These are phyloP conservation scores for Lentithecium fluviatile DNA, from an alignment of 495 filamentous ascomycete species.

Conservation along the genomic window DNA sequence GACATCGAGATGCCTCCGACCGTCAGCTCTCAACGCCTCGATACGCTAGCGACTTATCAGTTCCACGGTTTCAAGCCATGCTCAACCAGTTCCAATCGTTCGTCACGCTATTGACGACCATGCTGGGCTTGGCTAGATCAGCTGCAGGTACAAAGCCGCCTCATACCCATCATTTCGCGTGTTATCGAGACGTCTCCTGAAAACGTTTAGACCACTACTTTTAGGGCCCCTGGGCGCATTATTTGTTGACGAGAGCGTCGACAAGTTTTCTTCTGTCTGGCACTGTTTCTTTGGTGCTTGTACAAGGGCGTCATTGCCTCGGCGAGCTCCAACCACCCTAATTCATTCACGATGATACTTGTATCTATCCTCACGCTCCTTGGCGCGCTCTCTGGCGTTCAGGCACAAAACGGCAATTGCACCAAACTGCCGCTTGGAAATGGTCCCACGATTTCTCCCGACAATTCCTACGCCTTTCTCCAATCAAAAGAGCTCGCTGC, in stretches of 20 bases:
- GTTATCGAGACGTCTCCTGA: background rate
- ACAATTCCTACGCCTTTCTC: background rate
- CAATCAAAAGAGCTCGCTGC: background rate
- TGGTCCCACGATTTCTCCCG: constrained; percentile 12
- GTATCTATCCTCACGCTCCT: background rate
- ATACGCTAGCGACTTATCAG: too few relatives aligned
- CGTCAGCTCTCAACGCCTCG: too few relatives aligned
- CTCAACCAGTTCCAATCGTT: too few relatives aligned
- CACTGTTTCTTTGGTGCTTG: too few relatives aligned
- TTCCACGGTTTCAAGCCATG: too few relatives aligned
- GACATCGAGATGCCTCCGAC: too few relatives aligned
- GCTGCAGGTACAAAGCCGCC: background rate
- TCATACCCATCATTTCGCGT: background rate
- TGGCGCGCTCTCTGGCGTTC: background rate
- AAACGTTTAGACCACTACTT: background rate
- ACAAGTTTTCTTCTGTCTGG: too few relatives aligned
- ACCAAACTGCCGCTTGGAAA: constrained; percentile 2
- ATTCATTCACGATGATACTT: too few relatives aligned
- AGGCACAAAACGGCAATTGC: background rate
- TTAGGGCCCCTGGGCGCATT: background rate
- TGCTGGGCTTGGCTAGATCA: background rate
- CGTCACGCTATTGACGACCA: too few relatives aligned
- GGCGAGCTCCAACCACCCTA: too few relatives aligned
- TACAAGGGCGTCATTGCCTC: too few relatives aligned
- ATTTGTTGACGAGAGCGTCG: too few relatives aligned